Evolutionary conservation across 2,329 filamentous ascomycete species (phyloP), one percentile per base, ranked within the genome.

Genomic region (Ciborinia camelliae): DNA sequence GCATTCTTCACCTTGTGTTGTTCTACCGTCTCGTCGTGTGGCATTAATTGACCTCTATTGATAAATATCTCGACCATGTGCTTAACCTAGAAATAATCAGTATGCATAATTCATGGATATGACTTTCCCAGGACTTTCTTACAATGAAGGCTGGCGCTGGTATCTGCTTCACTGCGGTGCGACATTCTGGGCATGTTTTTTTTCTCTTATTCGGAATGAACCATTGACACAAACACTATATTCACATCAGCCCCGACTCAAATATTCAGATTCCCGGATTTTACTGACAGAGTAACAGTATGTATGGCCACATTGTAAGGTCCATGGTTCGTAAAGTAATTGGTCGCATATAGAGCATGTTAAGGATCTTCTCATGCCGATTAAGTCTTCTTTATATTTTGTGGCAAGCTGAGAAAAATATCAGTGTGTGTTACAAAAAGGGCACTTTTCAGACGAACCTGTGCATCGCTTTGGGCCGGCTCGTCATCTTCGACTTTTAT

Each of bases 311-410:
- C 88, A 90, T 8, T 80, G 80, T 61, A 90, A 81, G 23, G 85
- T 87, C 76, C 86, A 90, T 2, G 88, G 88, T 75, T 90, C 87
- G 76, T 89, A 90, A 58, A 90, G 81, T 57, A 87, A 81, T 63
- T 84, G 82, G 69, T 88, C 84, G 75, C 88, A 90, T 68, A 90
- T 86, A 68, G 86, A 86, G 77, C 88, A 90, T 65, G 85, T 86
- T 70, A 88, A 78, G 39, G 88, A 79, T 37, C 76, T 77, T 68
- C 86, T 81, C 67, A 90, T 82, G 69, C 82, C 81, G 70, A 86
- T 82, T 53, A 90, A 81, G 74, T 89, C 85, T 53, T 78, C 58
- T 64, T 69, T 73, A 61, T 74, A 72, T 26, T 60, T 47, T 18
- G 65, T 41, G n/a, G 68, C 69, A 67, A 73, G 69, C 73, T 76